Evolutionary conservation across 164 flowering plant genomes (phyloP), one percentile per base, ranked within the genome.

Genomic region (Warburgia ugandensis): DNA sequence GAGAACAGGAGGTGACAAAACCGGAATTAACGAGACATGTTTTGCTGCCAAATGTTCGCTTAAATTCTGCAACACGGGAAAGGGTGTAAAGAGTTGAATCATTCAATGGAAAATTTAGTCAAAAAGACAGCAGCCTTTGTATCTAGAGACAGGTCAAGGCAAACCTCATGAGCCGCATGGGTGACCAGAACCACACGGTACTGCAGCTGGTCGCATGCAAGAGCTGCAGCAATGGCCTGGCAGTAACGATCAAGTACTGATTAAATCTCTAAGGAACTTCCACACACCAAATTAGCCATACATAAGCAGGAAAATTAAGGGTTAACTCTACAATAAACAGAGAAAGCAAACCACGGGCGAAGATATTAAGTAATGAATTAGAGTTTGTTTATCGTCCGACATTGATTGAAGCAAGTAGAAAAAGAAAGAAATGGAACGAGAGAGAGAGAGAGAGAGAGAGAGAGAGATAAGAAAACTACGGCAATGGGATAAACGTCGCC

Each of bases 401-500:
- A 16, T 14, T 14, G n/a, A 6, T 37, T 14, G n/a, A 42, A 17
- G 25, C 7, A 20, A 17, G 25, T 4, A 42, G 45, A 42, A 1
- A 42, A 7, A 19, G 13, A 26, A 42, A 42, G 6, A 23, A 6
- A 6, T 17, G 1, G 21, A 14, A 42, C 30, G 25, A 38, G 30
- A 39, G 39, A 39, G 48, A 8, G 35, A 43, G 6, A 29, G 46
- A 33, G 55, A 49, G 32, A 19, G 50, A 39, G 30, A 52, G 56
- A 23, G 45, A n/a, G 28, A 30, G 33, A 29, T 35, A 56, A 48
- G 47, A 32, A 29, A 26, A 17, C 16, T 76, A 89, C 95, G 28
- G 88, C 82, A 16, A 91, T 64, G 29, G 96, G 96, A 40, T 69
- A 69, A 22, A 91, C 90, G 57, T 91, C 98, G 54, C 96, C 96